phyloP scores from a whole-genome alignment of 148 eudicot genomes.

The Silene latifolia region DNA sequence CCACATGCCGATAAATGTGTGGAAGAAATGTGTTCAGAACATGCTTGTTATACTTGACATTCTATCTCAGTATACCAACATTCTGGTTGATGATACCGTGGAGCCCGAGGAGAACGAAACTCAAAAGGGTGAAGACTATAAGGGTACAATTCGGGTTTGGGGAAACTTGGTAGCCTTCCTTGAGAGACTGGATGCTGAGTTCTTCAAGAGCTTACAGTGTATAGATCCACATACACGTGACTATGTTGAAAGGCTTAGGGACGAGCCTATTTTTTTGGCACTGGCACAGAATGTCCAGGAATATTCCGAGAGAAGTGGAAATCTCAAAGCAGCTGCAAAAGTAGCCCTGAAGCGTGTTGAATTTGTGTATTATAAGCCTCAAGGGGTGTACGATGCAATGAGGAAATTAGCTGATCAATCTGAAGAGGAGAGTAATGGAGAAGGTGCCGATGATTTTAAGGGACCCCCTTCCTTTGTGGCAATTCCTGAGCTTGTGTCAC shows the following conservation, averaged over 20 bases:
- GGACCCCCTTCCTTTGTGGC: conserved; percentile 68
- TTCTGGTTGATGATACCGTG: conserved; percentile 73
- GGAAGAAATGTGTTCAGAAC: conserved; percentile 89
- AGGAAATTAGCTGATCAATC: conserved; percentile 63
- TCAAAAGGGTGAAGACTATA: conserved; percentile 62
- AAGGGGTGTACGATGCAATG: conserved; percentile 88
- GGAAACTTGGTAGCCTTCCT: conserved; percentile 88
- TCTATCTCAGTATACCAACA: conserved; percentile 61
- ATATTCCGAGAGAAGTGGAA: conserved; percentile 55
- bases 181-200: conserved; percentile 77
- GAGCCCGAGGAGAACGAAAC: conserved; percentile 88
- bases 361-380: conserved; percentile 71
- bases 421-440: conserved; percentile 33
- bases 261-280: conserved; percentile 64
- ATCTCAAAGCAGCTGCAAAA: conserved; percentile 66
- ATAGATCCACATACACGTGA: conserved; percentile 85
- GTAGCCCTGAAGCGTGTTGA: conserved; percentile 72
- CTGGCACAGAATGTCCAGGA: conserved; percentile 80
- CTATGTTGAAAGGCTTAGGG: conserved; percentile 75
- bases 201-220: conserved; percentile 81
- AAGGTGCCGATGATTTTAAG: conserved; percentile 37
- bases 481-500: conserved; percentile 63
- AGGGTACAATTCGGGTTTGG: conserved; percentile 79
- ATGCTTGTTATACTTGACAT: conserved; percentile 69
- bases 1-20: conserved; percentile 75